These are phyloP conservation scores for Coemansia furcata DNA, from an alignment of 192 early-diverging fungal genomes.

Conservation along the genomic window DNA sequence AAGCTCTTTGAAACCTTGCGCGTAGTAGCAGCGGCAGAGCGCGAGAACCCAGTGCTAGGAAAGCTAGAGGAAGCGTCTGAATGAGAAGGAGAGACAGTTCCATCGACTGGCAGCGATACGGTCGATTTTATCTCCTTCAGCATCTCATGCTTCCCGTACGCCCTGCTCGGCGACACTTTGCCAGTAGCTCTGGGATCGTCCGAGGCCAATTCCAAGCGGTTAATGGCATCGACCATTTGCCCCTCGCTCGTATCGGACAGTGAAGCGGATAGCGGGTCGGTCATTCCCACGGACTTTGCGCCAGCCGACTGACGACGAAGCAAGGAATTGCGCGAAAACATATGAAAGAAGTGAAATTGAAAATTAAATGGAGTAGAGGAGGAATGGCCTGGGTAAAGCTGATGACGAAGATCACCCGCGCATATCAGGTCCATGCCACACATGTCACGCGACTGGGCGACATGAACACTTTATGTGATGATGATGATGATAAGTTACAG, in stretches of 20 bases:
- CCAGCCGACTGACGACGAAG: conserved; percentile 9
- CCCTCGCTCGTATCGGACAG: not conserved
- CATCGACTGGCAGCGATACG: conserved; percentile 1
- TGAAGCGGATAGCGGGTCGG: conserved; percentile 26
- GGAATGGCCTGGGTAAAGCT: not conserved
- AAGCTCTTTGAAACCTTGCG: conserved; percentile 19
- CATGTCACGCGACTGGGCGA: not conserved
- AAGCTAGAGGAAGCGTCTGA: conserved; percentile 8
- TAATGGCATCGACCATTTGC: conserved; percentile 27
- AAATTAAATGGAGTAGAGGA: not conserved
- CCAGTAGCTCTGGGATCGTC: conserved; percentile 18
- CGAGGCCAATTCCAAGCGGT: conserved; percentile 21
- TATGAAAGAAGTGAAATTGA: not conserved
- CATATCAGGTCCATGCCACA: not conserved
- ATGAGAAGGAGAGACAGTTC: not conserved
- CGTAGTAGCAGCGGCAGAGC: conserved; percentile 1
- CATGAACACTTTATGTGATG: not conserved
- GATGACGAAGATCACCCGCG: conserved; percentile 1
- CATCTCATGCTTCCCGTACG: conserved; percentile 23
- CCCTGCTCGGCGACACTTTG: not conserved
- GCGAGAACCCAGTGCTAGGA: conserved; percentile 42
- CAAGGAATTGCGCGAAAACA: conserved; percentile 30
- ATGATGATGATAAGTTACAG: not conserved
- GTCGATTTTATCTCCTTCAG: conserved; percentile 27
- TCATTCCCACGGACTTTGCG: conserved; percentile 1